Evolutionary conservation across 1,139 yeast genomes (phyloP).

Genomic region (Pichia sp.): DNA sequence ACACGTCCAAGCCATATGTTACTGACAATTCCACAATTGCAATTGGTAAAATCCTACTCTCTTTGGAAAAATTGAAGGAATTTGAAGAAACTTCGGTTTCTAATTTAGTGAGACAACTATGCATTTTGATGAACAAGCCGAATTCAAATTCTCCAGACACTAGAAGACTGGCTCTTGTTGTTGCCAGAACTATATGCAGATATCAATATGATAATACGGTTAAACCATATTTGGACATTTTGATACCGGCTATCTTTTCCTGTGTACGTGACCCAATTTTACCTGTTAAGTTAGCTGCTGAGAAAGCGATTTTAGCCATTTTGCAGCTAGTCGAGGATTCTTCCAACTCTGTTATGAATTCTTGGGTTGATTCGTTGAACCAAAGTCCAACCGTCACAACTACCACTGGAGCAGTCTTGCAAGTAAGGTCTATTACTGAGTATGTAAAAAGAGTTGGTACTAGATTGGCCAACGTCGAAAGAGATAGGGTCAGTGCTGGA

Average conservation of each 20-base stretch:
- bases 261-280: constrained; percentile 82
- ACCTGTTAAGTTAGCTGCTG: constrained; percentile 93
- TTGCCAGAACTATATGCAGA: constrained; percentile 70
- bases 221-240: constrained; percentile 48
- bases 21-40: constrained; percentile 81
- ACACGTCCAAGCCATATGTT: constrained; percentile 49
- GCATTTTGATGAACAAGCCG: constrained; percentile 48
- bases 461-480: constrained; percentile 78
- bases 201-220: constrained; percentile 48
- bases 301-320: constrained; percentile 76
- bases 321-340: constrained; percentile 70
- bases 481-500: constrained; percentile 83
- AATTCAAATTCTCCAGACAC: constrained; percentile 68
- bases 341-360: constrained; percentile 50
- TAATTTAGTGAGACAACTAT: constrained; percentile 40
- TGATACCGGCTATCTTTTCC: constrained; percentile 73
- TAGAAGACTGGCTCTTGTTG: constrained; percentile 74
- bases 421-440: constrained; percentile 75
- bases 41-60: constrained; percentile 71
- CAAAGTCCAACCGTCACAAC: constrained; percentile 34
- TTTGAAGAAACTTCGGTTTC: constrained; percentile 34
- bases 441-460: constrained; percentile 84
- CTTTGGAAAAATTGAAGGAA: constrained; percentile 38
- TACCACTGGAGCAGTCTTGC: constrained; percentile 47
- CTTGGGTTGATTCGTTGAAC: constrained; percentile 47